A percentile compares a stretch with the other conserved stretches of the same genome.
Conservation (phyloP, 164 flowering plant species). For the Macadamia integrifolia region DNA sequence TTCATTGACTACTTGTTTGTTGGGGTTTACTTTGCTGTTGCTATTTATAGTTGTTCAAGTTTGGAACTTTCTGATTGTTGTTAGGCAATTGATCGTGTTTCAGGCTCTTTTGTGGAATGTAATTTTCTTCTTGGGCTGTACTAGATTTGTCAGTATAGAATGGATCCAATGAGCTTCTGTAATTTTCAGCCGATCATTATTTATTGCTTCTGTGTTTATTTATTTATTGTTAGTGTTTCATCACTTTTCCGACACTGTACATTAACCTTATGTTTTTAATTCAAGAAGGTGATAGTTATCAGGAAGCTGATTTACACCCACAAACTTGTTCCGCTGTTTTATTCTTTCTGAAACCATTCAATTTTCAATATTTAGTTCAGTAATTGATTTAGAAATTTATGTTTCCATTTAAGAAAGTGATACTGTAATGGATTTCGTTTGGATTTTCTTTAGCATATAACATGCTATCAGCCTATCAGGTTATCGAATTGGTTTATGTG, state of each 20-base stretch:
- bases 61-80: background rate
- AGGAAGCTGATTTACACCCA: too few species aligned
- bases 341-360: too few species aligned
- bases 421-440: too few species aligned
- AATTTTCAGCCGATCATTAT: background rate
- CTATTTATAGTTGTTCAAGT: background rate
- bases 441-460: too few species aligned
- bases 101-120: background rate
- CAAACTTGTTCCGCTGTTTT: too few species aligned
- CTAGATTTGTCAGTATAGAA: background rate
- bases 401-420: too few species aligned
- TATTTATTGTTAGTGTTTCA: background rate
- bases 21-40: background rate
- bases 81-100: background rate
- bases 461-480: too few species aligned
- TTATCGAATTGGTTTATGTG: too few species aligned
- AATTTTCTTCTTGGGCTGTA: background rate
- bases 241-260: background rate
- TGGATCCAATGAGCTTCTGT: background rate
- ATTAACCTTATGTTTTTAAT: too few species aligned
- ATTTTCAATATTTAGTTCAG: too few species aligned
- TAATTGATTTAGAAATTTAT: too few species aligned
- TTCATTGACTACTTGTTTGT: conserved; percentile 6
- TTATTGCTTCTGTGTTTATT: background rate
- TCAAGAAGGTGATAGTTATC: too few species aligned